Percentiles rank a stretch among this genome's conserved stretches.
phyloP scores from a whole-genome alignment of 129 eudicot species.

The Helianthus tuberosus region DNA sequence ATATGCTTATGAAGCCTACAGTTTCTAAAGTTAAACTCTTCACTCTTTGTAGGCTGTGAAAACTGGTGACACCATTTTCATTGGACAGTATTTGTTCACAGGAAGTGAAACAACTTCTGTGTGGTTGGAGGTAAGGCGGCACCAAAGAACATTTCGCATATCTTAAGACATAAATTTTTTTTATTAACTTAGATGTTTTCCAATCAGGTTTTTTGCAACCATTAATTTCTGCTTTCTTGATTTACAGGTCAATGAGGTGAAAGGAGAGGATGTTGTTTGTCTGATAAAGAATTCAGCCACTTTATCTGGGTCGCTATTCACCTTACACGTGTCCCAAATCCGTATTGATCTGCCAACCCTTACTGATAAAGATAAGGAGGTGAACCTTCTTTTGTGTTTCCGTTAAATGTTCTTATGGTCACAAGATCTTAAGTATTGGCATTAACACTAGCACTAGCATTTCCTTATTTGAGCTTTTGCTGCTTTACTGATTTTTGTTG shows the following conservation, averaged over 20 bases:
- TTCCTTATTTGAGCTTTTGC: neutral
- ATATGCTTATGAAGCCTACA: neutral
- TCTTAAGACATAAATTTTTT: neutral
- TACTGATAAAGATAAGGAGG: conserved; percentile 90
- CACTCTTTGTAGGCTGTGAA: conserved; percentile 69
- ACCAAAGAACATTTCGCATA: neutral
- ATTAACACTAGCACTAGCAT: neutral
- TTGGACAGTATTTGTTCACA: conserved; percentile 85
- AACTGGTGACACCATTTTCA: conserved; percentile 82
- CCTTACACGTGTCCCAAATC: conserved; percentile 81
- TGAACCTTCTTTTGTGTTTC: conserved; percentile 18
- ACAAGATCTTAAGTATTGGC: neutral
- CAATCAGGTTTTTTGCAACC: neutral
- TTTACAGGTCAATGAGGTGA: conserved; percentile 69
- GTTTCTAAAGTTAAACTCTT: conserved; percentile 6
- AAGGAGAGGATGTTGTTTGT: conserved; percentile 79
- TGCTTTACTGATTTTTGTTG: neutral
- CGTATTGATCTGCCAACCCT: conserved; percentile 87
- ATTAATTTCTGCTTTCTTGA: conserved; percentile 10
- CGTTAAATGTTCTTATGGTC: neutral
- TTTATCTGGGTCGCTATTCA: conserved; percentile 69
- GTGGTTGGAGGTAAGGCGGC: conserved; percentile 72
- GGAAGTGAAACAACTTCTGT: conserved; percentile 89
- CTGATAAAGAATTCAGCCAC: conserved; percentile 82
- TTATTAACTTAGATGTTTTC: neutral